Evolutionary conservation across 495 filamentous ascomycete species (phyloP), one percentile per base, ranked within the genome.

Genomic region (Aspergillus incahuasiensis): DNA sequence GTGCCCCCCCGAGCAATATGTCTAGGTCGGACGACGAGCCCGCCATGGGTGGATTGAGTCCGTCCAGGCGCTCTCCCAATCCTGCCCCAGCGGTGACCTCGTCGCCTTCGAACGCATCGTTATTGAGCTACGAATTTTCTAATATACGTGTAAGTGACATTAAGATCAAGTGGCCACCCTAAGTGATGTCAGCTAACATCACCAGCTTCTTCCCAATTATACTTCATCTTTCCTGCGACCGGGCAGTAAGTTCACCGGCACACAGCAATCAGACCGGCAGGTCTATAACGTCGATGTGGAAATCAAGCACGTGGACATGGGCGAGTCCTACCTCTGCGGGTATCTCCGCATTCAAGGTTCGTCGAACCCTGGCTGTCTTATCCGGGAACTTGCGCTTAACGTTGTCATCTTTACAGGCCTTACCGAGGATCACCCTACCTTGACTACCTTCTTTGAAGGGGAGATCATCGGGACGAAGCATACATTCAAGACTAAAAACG

Each of bases 391-490:
- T 43, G n/a, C 24, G 24, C 51, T 61, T 76, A 34, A 71, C 52
- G 45, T 18, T 35, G 38, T 12, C 25, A 40, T 32, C 44, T 34
- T 9, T 48, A 1, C 42, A 97, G 92, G 94, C 38, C 78, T 99
- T 13, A 97, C 95, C 2, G 86, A 94, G 67, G 90, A 97, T 70
- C 91, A 97, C 69, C 92, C 92, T 34, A 97, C 92, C 25, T 73
- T 99, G 40, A 97, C 91, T 2, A 99, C 95, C 3, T 99, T 95
- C 67, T 99, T 99, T 62, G 91, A 97, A 74, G 95, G 92, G 60
- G 95, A 99, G 74, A 95, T 99, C 39, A 97, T 99, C 59, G 95
- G 95, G 24, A 86, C 84, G 54, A 96, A 95, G 63, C 91, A 97
- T 72, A 87, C 86, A 15, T 99, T 99, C 73, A 81, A 87, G 55